Conservation (phyloP, 176 grass and related monocot genomes). For the Secale cereale region DNA sequence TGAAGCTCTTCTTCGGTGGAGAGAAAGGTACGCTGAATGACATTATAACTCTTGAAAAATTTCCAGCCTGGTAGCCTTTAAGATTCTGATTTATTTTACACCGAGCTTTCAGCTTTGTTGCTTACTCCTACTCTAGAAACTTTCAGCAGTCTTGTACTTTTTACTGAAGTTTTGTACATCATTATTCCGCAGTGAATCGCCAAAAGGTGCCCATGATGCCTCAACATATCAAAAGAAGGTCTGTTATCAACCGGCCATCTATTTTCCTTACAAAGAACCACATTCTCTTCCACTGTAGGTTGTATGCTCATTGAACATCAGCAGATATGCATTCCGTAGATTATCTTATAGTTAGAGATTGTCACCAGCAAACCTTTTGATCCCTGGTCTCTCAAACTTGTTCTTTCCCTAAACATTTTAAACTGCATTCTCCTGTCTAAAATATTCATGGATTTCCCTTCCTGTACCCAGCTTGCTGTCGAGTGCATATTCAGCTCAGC, state of each 20-base stretch:
- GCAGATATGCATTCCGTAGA: background rate
- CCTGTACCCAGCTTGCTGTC: constrained; percentile 74
- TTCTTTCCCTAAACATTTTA: background rate
- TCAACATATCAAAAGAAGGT: constrained; percentile 99
- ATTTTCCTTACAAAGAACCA: constrained; percentile 7
- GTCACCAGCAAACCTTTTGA: background rate
- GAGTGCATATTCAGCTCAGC: constrained; percentile 99
- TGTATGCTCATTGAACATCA: constrained; percentile 5
- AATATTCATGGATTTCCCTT: constrained; percentile 14
- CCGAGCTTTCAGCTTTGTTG: background rate
- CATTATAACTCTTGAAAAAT: background rate
- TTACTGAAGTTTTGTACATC: constrained; percentile 39
- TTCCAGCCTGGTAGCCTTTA: background rate
- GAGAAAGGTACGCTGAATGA: constrained; percentile 63
- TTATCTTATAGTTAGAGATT: background rate
- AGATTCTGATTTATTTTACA: background rate
- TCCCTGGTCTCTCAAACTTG: background rate
- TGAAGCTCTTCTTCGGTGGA: constrained; percentile 98
- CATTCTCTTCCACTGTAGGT: constrained; percentile 9
- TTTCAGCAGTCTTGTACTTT: background rate
- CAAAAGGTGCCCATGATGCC: constrained; percentile 88
- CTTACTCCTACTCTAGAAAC: background rate
- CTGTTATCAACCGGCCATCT: constrained; percentile 14
- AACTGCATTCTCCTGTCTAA: constrained; percentile 20
- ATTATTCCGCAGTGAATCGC: constrained; percentile 70